Evolutionary conservation across 2,329 filamentous ascomycete species (phyloP).

Genomic region (Aspergillus fructus): DNA sequence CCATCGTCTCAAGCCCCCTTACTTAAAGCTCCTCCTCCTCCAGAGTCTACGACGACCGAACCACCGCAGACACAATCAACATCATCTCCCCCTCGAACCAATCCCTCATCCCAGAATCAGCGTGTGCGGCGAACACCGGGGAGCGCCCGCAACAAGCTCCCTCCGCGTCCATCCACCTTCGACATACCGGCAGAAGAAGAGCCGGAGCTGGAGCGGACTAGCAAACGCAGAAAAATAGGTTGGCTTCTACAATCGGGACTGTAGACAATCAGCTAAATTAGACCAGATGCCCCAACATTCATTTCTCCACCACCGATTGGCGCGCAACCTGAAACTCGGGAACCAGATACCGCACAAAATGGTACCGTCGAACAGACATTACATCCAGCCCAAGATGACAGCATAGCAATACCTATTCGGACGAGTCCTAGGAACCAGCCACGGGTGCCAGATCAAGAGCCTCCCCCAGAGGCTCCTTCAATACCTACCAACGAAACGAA

Average conservation of each 20-base stretch:
- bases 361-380: neutral
- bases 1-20: conserved; percentile 21
- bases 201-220: conserved; percentile 26
- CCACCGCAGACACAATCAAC: conserved; percentile 11
- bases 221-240: conserved; percentile 36
- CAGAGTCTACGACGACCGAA: conserved; percentile 14
- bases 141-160: conserved; percentile 32
- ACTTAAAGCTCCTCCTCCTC: conserved; percentile 14
- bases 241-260: conserved; percentile 8
- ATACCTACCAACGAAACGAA: neutral
- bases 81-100: conserved; percentile 12
- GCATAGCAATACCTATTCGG: conserved; percentile 2
- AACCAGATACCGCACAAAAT: neutral
- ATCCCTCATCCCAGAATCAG: conserved; percentile 14
- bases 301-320: neutral
- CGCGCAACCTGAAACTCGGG: neutral
- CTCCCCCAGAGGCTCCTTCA: neutral
- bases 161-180: conserved; percentile 34
- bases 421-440: neutral
- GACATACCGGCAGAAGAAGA: conserved; percentile 36
- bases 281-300: neutral
- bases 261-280: neutral
- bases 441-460: neutral
- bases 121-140: conserved; percentile 25
- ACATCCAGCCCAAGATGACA: neutral